Base-by-base conservation (phyloP, 805 yeast species). In the Myxozyma nipponensis region DNA sequence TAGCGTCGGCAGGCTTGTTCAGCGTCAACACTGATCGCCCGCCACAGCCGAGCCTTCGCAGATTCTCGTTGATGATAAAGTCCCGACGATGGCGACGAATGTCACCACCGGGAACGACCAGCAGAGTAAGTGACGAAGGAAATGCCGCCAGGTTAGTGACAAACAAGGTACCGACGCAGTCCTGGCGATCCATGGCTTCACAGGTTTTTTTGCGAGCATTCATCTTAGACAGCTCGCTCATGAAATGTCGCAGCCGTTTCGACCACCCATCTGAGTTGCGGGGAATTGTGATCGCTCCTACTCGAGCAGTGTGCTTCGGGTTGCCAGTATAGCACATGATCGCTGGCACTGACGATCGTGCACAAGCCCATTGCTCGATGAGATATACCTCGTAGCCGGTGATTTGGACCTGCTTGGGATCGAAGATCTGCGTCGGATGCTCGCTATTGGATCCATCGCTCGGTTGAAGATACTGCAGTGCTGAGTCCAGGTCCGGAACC, bases 321-420 rank as follows among this genome's bases (percentile, higher is more conserved):
- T 88, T 86, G 2, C 98, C 98, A 0, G 98, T 91, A 66, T 78
- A 93, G 0, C 91, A 79, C 1, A 93, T 80, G 17, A 91, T 82
- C 3, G 85, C 74, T 1, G 84, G 81, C 10, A 80, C 70, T n/a
- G 30, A 24, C 38, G 77, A 73, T 40, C 98, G 72, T 51, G 82
- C 82, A 30, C 84, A 75, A 2, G 86, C 83, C 98, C 98, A 93
- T 66, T 91, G 97, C 66, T 93, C 98, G 9, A 91, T 95, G 35
- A 93, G 73, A 65, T 93, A 93, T 15, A 86, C 77, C 67, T 93
- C 98, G 64, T 84, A 88, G 1, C 98, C 98, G 1, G 72, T 61
- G 22, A 84, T 72, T 7, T 68, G 24, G 22, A 30, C 10, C 5
- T 24, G n/a, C 7, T 37, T 41, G 4, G 44, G 6, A 30, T 50